Percentiles rank a stretch among this genome's conserved stretches.
These are phyloP conservation scores for Colletotrichum eremochloae DNA, from an alignment of 2,329 filamentous ascomycete genomes.

Conservation along the genomic window DNA sequence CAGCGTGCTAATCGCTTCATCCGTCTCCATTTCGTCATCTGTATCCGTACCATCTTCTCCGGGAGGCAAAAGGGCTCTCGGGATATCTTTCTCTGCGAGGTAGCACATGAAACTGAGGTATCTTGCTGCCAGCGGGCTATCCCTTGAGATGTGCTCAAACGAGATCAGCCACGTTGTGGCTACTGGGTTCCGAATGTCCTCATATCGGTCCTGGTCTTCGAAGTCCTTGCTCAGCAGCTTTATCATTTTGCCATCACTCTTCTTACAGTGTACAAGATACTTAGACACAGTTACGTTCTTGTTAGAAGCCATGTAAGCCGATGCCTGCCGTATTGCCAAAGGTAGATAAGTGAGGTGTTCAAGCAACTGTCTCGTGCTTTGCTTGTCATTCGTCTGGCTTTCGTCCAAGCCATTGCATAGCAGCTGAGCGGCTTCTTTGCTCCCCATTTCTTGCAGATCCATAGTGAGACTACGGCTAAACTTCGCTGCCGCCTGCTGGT, in stretches of 20 bases:
- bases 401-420: conserved; percentile 42
- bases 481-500: conserved; percentile 18
- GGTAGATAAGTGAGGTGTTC: conserved; percentile 49
- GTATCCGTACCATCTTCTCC: no score
- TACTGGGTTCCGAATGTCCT: conserved; percentile 46
- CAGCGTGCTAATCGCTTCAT: conserved; percentile 47
- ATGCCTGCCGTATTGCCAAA: conserved; percentile 53
- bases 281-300: conserved; percentile 43
- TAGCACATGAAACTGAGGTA: conserved; percentile 50
- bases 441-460: conserved; percentile 44
- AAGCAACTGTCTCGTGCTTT: conserved; percentile 47
- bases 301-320: conserved; percentile 51
- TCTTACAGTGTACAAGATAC: conserved; percentile 47
- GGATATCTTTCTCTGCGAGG: conserved; percentile 49
- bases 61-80: conserved; percentile 45
- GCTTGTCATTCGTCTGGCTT: conserved; percentile 43
- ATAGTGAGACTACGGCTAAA: conserved; percentile 44
- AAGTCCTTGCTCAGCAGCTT: conserved; percentile 50
- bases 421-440: conserved; percentile 44
- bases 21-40: neutral
- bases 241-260: conserved; percentile 44
- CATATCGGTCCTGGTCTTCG: conserved; percentile 48
- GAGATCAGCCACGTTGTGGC: conserved; percentile 53
- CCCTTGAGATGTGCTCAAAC: conserved; percentile 48
- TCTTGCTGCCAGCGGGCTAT: conserved; percentile 46